Conservation (phyloP, 2,329 filamentous ascomycete species). For the Coleophoma cylindrospora region DNA sequence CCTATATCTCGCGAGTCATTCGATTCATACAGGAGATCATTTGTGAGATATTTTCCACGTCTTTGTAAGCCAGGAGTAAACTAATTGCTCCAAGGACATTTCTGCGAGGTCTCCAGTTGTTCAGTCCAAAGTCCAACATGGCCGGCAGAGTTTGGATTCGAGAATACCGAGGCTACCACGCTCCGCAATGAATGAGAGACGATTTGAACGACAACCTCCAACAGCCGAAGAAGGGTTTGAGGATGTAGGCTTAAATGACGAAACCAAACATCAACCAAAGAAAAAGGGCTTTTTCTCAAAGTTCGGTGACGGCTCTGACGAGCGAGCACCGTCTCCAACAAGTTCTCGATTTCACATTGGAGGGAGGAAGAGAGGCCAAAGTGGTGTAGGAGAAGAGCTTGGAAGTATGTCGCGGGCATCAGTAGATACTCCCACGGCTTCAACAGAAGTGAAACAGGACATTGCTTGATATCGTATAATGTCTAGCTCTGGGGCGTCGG, state of each 20-base stretch:
- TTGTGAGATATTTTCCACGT: slow-evolving; percentile 55
- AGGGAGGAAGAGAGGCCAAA: slow-evolving; percentile 67
- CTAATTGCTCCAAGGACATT: slow-evolving; percentile 64
- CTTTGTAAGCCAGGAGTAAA: slow-evolving; percentile 1
- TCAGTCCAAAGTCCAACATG: slow-evolving; percentile 46
- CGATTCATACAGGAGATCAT: slow-evolving; percentile 92
- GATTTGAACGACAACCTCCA: slow-evolving; percentile 54
- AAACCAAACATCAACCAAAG: slow-evolving; percentile 41
- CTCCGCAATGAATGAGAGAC: slow-evolving; percentile 51
- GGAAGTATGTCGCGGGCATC: slow-evolving; percentile 46
- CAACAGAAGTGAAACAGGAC: slow-evolving; percentile 10
- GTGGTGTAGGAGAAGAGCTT: slow-evolving; percentile 67
- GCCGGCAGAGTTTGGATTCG: slow-evolving; percentile 78
- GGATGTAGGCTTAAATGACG: slow-evolving; percentile 82
- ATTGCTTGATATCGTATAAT: neutral
- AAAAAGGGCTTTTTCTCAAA: slow-evolving; percentile 81
- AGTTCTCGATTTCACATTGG: slow-evolving; percentile 60
- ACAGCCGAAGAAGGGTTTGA: slow-evolving; percentile 80
- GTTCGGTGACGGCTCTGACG: slow-evolving; percentile 55
- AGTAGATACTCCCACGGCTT: slow-evolving; percentile 7
- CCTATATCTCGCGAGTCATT: slow-evolving; percentile 95
- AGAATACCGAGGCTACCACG: slow-evolving; percentile 58
- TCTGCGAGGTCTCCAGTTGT: slow-evolving; percentile 77
- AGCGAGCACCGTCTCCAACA: slow-evolving; percentile 32
- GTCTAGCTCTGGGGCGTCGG: neutral